Evolutionary conservation across 1,139 yeast genomes (phyloP), one percentile per base, ranked within the genome.

Genomic region (Blastobotrys serpentis): DNA sequence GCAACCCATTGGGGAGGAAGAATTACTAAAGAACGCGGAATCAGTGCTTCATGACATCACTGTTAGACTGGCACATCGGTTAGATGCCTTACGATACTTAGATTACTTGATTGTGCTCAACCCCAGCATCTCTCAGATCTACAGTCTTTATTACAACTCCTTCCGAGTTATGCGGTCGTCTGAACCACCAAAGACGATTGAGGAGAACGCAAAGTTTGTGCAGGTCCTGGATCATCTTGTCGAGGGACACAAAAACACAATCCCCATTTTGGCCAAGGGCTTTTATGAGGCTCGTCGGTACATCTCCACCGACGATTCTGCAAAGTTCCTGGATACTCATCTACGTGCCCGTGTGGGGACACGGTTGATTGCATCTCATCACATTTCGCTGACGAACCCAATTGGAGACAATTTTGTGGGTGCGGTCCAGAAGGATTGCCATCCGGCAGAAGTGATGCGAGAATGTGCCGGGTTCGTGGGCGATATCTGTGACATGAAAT

Each of bases 121-220:
- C 62, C 96, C 97, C n/a, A 79, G 87, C 58, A 84, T 90, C 47
- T 84, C 94, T n/a, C 81, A 80, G 58, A 84, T 86, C 17, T 87
- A 88, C 70, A 75, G 80, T 57, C 69, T 83, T 43, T 90, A 90
- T 66, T 70, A 86, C 55, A 74, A 79, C 52, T 84, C 95, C 4
- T 77, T 89, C 72, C 76, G 84, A 38, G 74, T 82, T 3, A 67
- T 88, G 54, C 67, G 83, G 44, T 72, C 77, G 19, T 58, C 66
- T 18, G 45, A 26, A 18, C 67, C 71, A 16, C 76, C 79, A 2
- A 68, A 71, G 6, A 76, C 81, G 1, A 54, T 76, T 4, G 77
- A 77, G 50, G 82, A 82, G 46, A 82, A 85, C 57, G 65, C 66
- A 3, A 57, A 61, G 26, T 79, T 86, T 59, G 74, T 76, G 3